Conservation (phyloP, 257 asterid species). For the Solanum sparsipilum region DNA sequence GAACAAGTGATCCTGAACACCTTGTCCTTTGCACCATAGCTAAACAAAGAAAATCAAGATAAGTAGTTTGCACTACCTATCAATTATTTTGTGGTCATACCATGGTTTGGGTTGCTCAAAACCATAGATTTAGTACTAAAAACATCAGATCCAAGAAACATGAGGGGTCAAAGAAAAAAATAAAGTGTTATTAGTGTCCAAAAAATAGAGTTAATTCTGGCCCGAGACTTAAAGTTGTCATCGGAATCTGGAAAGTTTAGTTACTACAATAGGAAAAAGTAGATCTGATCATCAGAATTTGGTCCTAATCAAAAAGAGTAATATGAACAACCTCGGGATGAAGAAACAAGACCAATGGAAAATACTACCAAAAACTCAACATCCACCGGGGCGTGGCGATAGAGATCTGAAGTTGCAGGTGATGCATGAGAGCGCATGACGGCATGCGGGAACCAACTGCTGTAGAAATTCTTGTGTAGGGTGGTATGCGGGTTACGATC, state of each 20-base stretch:
- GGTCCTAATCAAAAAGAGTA: too few species aligned
- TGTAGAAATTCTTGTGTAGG: too few species aligned
- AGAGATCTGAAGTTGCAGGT: too few species aligned
- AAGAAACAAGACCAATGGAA: background rate
- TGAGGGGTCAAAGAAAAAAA: background rate
- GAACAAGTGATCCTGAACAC: background rate
- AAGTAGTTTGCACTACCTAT: too few species aligned
- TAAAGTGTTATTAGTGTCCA: too few species aligned
- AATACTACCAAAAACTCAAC: too few species aligned
- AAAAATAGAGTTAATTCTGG: too few species aligned
- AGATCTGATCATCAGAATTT: background rate
- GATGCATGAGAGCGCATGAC: too few species aligned
- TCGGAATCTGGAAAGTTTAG: background rate
- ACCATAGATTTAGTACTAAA: background rate
- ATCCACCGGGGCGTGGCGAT: too few species aligned
- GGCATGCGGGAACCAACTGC: too few species aligned
- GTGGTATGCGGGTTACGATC: too few species aligned
- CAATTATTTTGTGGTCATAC: background rate
- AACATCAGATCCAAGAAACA: background rate
- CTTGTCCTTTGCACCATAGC: background rate
- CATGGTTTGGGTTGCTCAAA: background rate
- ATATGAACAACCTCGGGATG: background rate
- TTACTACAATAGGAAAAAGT: background rate
- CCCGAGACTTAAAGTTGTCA: background rate
- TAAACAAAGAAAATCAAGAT: too few species aligned